Percentiles rank a stretch among this genome's conserved stretches.
These are phyloP conservation scores for Schwanniomyces occidentalis DNA, from an alignment of 805 yeast species.

Conservation along the genomic window DNA sequence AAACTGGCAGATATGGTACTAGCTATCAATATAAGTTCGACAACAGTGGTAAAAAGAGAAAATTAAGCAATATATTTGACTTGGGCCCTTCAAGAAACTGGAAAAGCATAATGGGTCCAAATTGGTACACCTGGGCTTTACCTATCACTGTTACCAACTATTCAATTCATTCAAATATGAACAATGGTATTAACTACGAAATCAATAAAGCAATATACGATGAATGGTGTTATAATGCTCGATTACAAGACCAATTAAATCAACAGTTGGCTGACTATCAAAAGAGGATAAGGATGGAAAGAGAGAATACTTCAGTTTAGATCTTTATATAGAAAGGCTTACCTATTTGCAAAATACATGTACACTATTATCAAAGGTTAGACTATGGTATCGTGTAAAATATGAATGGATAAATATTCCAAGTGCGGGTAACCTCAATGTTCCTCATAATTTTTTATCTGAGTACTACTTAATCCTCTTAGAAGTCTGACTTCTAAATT, in stretches of 20 bases:
- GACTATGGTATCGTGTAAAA: no score
- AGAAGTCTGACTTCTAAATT: no score
- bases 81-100: constrained; percentile 67
- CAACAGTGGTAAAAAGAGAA: constrained; percentile 38
- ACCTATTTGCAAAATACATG: no score
- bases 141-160: constrained; percentile 44
- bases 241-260: constrained; percentile 47
- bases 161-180: constrained; percentile 17
- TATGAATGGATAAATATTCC: not conserved
- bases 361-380: no score
- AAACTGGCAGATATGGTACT: constrained; percentile 20
- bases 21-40: constrained; percentile 35
- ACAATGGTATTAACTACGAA: constrained; percentile 54
- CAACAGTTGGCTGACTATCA: constrained; percentile 37
- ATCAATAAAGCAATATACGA: constrained; percentile 45
- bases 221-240: constrained; percentile 39
- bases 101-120: constrained; percentile 70
- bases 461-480: no score
- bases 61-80: constrained; percentile 71
- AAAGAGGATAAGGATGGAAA: constrained; percentile 12
- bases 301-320: no score
- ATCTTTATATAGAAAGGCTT: no score
- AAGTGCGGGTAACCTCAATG: constrained; percentile 1
- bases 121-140: constrained; percentile 66
- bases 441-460: not conserved